Conservation (phyloP, 331 rosid genomes). For the Arachis monticola region DNA sequence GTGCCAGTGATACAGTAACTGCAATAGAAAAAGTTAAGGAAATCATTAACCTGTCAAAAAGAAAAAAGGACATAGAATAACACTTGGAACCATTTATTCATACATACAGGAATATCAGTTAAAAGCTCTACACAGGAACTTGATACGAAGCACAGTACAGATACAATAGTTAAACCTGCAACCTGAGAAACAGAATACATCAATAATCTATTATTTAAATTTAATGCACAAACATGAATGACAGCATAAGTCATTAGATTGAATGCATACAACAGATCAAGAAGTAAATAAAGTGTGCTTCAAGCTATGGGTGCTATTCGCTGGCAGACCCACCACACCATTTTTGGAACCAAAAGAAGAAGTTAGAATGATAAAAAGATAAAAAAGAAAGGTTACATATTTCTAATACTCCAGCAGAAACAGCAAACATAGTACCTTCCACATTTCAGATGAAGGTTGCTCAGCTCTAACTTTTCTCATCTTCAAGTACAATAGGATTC, state of each 20-base stretch:
- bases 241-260: slow-evolving; percentile 4
- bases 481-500: slow-evolving; percentile 74
- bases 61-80: slow-evolving; percentile 16
- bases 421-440: slow-evolving; percentile 63
- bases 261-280: neutral
- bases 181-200: slow-evolving; percentile 60
- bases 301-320: slow-evolving; percentile 22
- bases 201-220: slow-evolving; percentile 16
- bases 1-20: slow-evolving; percentile 75
- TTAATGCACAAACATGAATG: slow-evolving; percentile 10
- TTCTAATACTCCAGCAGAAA: slow-evolving; percentile 24
- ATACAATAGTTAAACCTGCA: slow-evolving; percentile 83
- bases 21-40: slow-evolving; percentile 52
- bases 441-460: slow-evolving; percentile 82
- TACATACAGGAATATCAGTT: slow-evolving; percentile 81
- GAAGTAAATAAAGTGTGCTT: slow-evolving; percentile 24
- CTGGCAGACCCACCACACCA: slow-evolving; percentile 12
- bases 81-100: slow-evolving; percentile 26
- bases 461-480: slow-evolving; percentile 94
- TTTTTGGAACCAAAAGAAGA: neutral
- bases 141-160: slow-evolving; percentile 79
- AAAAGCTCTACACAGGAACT: slow-evolving; percentile 78
- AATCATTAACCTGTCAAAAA: slow-evolving; percentile 29
- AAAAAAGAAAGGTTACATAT: slow-evolving; percentile 16
- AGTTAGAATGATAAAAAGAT: slow-evolving; percentile 1